Conservation (phyloP, 192 early-diverging fungal genomes). For the Haplosporangium gracile region DNA sequence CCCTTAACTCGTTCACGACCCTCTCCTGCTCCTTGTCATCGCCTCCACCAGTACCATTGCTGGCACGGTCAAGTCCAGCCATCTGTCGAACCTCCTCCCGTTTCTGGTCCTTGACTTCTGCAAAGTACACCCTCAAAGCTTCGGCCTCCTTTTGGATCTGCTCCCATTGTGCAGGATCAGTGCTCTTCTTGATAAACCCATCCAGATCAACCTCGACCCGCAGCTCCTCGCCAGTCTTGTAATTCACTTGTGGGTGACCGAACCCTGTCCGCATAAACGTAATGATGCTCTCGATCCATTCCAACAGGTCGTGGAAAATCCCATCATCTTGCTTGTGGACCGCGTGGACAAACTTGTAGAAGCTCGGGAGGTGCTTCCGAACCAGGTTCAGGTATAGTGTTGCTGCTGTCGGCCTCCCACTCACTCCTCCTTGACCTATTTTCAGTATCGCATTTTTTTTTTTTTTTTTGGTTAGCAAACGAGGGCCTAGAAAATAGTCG, state of each 20-base stretch:
- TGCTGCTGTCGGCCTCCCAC: not conserved
- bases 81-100: constrained; percentile 27
- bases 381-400: constrained; percentile 51
- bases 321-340: constrained; percentile 59
- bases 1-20: constrained; percentile 9
- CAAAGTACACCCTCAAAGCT: constrained; percentile 14
- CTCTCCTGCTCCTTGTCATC: constrained; percentile 7
- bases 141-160: constrained; percentile 34
- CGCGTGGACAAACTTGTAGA: constrained; percentile 64
- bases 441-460: not conserved
- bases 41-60: not conserved
- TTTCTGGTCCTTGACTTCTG: constrained; percentile 35
- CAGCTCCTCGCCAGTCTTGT: constrained; percentile 20
- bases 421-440: constrained; percentile 21
- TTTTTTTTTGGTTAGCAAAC: not conserved
- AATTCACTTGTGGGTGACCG: constrained; percentile 36
- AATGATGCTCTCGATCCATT: constrained; percentile 57
- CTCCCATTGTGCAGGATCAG: constrained; percentile 40
- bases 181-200: constrained; percentile 32
- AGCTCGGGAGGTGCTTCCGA: constrained; percentile 57
- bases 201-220: constrained; percentile 17
- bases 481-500: not conserved
- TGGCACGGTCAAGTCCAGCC: constrained; percentile 18
- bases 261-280: constrained; percentile 52
- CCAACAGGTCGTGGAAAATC: constrained; percentile 57